Percentiles rank a stretch among this genome's conserved stretches.
Conservation (phyloP, 768 basidiomycete species). For the Trametes elegans region DNA sequence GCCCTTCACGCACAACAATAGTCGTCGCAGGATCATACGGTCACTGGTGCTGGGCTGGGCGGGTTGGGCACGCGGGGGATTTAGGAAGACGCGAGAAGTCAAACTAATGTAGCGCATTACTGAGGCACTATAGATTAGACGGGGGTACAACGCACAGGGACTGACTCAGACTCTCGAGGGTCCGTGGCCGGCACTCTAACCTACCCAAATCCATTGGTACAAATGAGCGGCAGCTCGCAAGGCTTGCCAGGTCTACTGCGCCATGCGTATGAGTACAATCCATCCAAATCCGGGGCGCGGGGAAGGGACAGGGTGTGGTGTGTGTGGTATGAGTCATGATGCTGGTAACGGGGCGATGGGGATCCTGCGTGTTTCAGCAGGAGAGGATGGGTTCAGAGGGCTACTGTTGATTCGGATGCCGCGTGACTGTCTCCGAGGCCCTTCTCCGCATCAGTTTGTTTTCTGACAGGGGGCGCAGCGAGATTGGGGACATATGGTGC, state of each 20-base stretch:
- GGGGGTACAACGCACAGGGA: constrained; percentile 3
- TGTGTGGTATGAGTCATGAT: too few relatives aligned
- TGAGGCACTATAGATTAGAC: neutral
- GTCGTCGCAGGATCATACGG: too few relatives aligned
- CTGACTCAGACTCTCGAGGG: constrained; percentile 5
- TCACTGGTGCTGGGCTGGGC: too few relatives aligned
- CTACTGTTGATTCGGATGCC: constrained; percentile 8
- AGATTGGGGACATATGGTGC: constrained; percentile 40
- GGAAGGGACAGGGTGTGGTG: neutral
- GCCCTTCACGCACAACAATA: neutral
- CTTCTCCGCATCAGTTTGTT: constrained; percentile 12
- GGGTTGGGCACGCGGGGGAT: neutral
- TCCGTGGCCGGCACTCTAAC: constrained; percentile 21
- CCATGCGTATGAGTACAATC: constrained; percentile 10
- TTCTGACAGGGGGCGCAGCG: neutral
- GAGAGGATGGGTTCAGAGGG: constrained; percentile 1
- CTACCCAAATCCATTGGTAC: constrained; percentile 11
- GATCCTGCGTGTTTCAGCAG: too few relatives aligned
- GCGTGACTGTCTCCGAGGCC: constrained; percentile 6
- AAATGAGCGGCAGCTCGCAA: constrained; percentile 1
- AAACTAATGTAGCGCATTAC: constrained; percentile 4
- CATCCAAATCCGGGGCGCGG: neutral
- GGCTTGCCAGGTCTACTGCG: constrained; percentile 3
- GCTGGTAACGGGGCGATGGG: too few relatives aligned
- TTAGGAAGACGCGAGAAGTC: neutral